These are phyloP conservation scores for Stropharia rugosoannulata DNA, from an alignment of 768 basidiomycete genomes.

Conservation along the genomic window DNA sequence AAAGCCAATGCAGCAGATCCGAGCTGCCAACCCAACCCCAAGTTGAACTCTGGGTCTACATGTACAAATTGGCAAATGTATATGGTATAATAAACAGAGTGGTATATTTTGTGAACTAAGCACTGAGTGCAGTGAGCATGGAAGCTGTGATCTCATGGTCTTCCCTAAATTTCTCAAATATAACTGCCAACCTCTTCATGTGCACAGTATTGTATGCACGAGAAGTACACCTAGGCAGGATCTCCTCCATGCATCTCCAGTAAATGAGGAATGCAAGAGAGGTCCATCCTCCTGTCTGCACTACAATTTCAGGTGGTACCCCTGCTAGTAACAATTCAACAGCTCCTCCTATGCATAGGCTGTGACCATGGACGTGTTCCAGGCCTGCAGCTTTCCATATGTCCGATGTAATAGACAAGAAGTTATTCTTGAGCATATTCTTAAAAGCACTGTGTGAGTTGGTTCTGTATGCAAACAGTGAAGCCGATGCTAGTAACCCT, in stretches of 20 bases:
- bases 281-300: conserved; percentile 26
- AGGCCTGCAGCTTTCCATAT: conserved; percentile 11
- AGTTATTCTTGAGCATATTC: conserved; percentile 4
- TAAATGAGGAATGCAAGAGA: conserved; percentile 30
- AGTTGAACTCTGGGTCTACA: too few species aligned
- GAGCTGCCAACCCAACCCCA: too few species aligned
- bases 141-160: too few species aligned
- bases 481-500: too few species aligned
- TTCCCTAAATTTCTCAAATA: background rate
- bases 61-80: too few species aligned
- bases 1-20: too few species aligned
- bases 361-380: conserved; percentile 18
- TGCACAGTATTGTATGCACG: conserved; percentile 10
- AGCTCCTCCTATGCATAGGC: conserved; percentile 31
- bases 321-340: conserved; percentile 20
- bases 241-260: conserved; percentile 21
- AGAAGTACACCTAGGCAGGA: conserved; percentile 16
- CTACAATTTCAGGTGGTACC: conserved; percentile 27
- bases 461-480: conserved; percentile 11
- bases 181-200: conserved; percentile 1
- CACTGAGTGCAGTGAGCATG: too few species aligned
- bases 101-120: too few species aligned
- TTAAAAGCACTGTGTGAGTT: background rate
- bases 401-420: conserved; percentile 1
- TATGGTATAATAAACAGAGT: too few species aligned